phyloP scores from a whole-genome alignment of 2,329 filamentous ascomycete species.

The Corynespora cassiicola region DNA sequence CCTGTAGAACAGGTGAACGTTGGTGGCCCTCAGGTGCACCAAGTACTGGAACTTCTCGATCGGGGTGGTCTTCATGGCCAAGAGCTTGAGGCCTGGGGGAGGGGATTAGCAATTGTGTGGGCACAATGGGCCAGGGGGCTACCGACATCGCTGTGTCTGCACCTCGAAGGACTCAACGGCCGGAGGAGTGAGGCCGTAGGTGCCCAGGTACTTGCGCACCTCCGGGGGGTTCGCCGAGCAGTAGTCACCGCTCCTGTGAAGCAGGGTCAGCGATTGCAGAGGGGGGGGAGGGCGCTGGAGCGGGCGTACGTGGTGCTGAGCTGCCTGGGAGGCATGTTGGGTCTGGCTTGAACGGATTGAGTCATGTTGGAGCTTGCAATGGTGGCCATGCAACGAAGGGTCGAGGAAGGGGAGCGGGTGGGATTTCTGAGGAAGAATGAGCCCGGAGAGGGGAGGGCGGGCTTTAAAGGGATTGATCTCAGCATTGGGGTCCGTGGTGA shows the following conservation, averaged over 20 bases:
- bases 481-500: conserved; percentile 42
- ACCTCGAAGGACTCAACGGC: conserved; percentile 57
- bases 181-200: conserved; percentile 61
- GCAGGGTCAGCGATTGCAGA: conserved; percentile 18
- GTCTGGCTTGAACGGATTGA: conserved; percentile 44
- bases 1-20: conserved; percentile 81
- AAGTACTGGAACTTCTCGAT: conserved; percentile 88
- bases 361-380: conserved; percentile 42
- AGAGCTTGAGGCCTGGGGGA: conserved; percentile 75
- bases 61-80: conserved; percentile 70
- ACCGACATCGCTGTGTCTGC: conserved; percentile 58
- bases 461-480: conserved; percentile 42
- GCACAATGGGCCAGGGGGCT: not conserved
- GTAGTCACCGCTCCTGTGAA: conserved; percentile 52
- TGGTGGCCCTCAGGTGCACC: conserved; percentile 75
- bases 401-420: conserved; percentile 20
- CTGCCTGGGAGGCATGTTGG: conserved; percentile 41
- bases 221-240: conserved; percentile 57
- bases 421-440: conserved; percentile 12
- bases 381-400: conserved; percentile 41
- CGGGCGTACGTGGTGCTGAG: conserved; percentile 45
- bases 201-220: conserved; percentile 57
- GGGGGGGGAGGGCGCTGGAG: not conserved
- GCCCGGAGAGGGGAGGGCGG: conserved; percentile 29
- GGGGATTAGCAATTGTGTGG: conserved; percentile 42